These are phyloP conservation scores for Lophiostoma macrostomum DNA, from an alignment of 495 filamentous ascomycete species.

Conservation along the genomic window DNA sequence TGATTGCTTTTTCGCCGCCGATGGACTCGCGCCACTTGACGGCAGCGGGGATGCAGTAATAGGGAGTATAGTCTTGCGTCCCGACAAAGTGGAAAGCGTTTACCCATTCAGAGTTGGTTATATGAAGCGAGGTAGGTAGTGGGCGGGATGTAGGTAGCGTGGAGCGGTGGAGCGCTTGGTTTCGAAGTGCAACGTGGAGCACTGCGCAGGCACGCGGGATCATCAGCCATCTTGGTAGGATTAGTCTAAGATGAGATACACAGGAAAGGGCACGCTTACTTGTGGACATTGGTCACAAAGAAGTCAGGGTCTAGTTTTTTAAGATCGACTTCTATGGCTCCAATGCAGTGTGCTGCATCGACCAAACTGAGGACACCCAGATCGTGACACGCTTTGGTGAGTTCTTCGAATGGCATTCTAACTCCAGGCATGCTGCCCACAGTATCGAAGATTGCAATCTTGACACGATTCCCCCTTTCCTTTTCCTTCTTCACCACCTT, in stretches of 20 bases:
- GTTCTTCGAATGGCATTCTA: conserved; percentile 69
- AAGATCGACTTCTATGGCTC: conserved; percentile 70
- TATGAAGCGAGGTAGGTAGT: conserved; percentile 50
- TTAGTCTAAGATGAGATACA: background rate
- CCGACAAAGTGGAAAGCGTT: conserved; percentile 74
- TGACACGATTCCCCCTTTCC: conserved; percentile 35
- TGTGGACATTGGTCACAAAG: conserved; percentile 80
- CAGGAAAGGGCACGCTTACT: conserved; percentile 47
- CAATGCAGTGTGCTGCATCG: conserved; percentile 82
- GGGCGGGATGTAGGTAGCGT: conserved; percentile 73
- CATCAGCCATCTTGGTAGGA: conserved; percentile 66
- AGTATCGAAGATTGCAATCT: conserved; percentile 73
- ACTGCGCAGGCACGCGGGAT: conserved; percentile 77
- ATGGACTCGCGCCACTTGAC: conserved; percentile 64
- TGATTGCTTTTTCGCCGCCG: conserved; percentile 71
- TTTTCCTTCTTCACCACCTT: conserved; percentile 41
- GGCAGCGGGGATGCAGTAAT: conserved; percentile 66
- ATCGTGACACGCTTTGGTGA: conserved; percentile 61
- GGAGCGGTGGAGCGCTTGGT: conserved; percentile 71
- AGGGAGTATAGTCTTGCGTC: conserved; percentile 69
- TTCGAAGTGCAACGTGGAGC: conserved; percentile 69
- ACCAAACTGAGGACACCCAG: conserved; percentile 61
- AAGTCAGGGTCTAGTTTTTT: conserved; percentile 69
- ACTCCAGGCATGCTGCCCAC: conserved; percentile 73
- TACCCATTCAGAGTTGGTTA: conserved; percentile 57